Conservation (phyloP, 2,329 filamentous ascomycete species). For the Purpureocillium lavendulum region DNA sequence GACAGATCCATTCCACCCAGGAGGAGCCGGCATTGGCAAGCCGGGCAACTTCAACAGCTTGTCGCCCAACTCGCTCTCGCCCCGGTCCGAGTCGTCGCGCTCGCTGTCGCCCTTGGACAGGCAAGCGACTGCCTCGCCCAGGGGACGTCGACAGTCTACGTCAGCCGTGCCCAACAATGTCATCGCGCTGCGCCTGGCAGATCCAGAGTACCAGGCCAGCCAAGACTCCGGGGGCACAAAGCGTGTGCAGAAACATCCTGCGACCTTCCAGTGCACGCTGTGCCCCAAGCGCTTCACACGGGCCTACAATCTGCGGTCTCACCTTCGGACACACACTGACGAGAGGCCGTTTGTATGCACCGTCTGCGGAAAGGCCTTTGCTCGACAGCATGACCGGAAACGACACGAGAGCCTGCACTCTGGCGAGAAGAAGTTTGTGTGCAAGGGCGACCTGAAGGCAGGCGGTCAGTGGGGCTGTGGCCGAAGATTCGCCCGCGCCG, state of each 20-base stretch:
- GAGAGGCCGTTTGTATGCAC: slow-evolving; percentile 96
- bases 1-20: slow-evolving; percentile 51
- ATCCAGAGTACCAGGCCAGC: slow-evolving; percentile 71
- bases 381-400: slow-evolving; percentile 93
- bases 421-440: slow-evolving; percentile 98
- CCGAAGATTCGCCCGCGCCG: slow-evolving; percentile 85
- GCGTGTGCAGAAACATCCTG: slow-evolving; percentile 93
- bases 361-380: slow-evolving; percentile 94
- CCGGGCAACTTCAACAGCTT: slow-evolving; percentile 31
- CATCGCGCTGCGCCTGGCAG: slow-evolving; percentile 82
- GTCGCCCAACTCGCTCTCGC: slow-evolving; percentile 40
- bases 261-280: slow-evolving; percentile 88
- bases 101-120: slow-evolving; percentile 54
- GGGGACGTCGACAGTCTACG: slow-evolving; percentile 49
- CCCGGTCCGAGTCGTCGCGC: slow-evolving; percentile 39
- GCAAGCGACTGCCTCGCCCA: slow-evolving; percentile 28
- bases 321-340: slow-evolving; percentile 92
- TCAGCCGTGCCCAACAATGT: slow-evolving; percentile 54
- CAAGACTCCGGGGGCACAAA: slow-evolving; percentile 56
- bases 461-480: slow-evolving; percentile 88
- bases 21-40: slow-evolving; percentile 30
- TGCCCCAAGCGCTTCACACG: slow-evolving; percentile 95
- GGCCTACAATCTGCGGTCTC: slow-evolving; percentile 92
- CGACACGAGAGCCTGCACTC: slow-evolving; percentile 93
- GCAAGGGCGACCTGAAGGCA: slow-evolving; percentile 79